phyloP scores from a whole-genome alignment of 148 eudicot species.

The Rhododendron griersonianum region DNA sequence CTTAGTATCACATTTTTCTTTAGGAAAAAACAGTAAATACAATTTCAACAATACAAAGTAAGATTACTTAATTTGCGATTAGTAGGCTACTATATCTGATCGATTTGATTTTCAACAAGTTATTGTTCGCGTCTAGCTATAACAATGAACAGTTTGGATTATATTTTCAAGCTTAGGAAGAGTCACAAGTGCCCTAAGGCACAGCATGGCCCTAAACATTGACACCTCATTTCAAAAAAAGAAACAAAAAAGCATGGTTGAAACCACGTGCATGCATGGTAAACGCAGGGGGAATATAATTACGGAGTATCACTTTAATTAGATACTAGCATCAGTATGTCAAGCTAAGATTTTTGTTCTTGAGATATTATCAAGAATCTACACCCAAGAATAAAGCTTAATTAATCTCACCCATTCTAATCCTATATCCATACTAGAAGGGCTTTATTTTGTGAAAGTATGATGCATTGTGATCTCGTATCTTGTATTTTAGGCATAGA shows the following conservation, averaged over 20 bases:
- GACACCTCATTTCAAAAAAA: too few species aligned
- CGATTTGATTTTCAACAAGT: neutral
- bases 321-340: neutral
- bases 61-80: neutral
- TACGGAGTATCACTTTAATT: neutral
- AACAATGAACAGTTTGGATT: neutral
- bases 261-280: neutral
- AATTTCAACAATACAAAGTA: neutral
- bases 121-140: neutral
- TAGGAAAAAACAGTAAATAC: neutral
- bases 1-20: too few species aligned
- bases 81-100: neutral
- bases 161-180: too few species aligned
- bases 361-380: neutral
- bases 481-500: too few species aligned
- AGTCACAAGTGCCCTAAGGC: too few species aligned
- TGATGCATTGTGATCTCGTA: too few species aligned
- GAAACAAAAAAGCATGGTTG: neutral
- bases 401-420: neutral
- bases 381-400: neutral
- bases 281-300: neutral
- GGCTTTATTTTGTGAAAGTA: neutral
- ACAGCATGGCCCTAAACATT: too few species aligned
- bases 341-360: neutral
- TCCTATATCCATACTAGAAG: neutral